Conservation (phyloP, 495 filamentous ascomycete species). For the Bryoglossum gracile region DNA sequence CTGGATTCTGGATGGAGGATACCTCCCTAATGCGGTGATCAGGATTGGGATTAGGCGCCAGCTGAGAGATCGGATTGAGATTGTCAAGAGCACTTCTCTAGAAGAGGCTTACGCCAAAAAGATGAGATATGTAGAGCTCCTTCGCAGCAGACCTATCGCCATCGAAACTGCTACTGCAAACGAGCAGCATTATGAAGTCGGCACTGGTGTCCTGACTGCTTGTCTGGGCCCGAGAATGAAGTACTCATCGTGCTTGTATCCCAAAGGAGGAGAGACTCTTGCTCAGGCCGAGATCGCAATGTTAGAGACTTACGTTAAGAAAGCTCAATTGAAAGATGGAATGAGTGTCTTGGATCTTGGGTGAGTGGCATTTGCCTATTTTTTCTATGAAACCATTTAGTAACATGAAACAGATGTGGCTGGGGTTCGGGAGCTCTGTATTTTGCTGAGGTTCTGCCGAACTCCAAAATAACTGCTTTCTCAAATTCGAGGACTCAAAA, state of each 20-base stretch:
- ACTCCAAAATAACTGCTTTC: conserved; percentile 51
- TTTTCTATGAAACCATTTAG: conserved; percentile 4
- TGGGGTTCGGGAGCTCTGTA: conserved; percentile 59
- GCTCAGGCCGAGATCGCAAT: conserved; percentile 58
- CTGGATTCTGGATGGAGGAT: conserved; percentile 51
- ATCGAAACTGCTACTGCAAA: conserved; percentile 55
- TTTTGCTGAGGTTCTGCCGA: conserved; percentile 52
- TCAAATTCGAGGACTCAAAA: conserved; percentile 60
- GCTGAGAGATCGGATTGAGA: conserved; percentile 42
- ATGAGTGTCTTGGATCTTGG: conserved; percentile 57
- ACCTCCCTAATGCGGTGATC: conserved; percentile 50
- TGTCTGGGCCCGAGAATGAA: conserved; percentile 55
- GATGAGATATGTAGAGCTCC: conserved; percentile 46
- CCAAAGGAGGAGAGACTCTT: conserved; percentile 45
- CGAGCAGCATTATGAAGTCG: conserved; percentile 61
- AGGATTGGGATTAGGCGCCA: conserved; percentile 50
- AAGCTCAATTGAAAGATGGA: conserved; percentile 47
- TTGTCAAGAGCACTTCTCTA: conserved; percentile 39
- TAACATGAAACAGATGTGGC: conserved; percentile 43
- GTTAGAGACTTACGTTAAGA: conserved; percentile 51
- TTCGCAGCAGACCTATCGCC: conserved; percentile 51
- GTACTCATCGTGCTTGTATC: conserved; percentile 54
- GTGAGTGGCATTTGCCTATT: conserved; percentile 29
- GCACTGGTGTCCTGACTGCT: conserved; percentile 46
- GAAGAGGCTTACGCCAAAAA: conserved; percentile 42